These are phyloP conservation scores for Apiotrichum laibachii DNA, from an alignment of 1,284 basidiomycete genomes.

Conservation along the genomic window DNA sequence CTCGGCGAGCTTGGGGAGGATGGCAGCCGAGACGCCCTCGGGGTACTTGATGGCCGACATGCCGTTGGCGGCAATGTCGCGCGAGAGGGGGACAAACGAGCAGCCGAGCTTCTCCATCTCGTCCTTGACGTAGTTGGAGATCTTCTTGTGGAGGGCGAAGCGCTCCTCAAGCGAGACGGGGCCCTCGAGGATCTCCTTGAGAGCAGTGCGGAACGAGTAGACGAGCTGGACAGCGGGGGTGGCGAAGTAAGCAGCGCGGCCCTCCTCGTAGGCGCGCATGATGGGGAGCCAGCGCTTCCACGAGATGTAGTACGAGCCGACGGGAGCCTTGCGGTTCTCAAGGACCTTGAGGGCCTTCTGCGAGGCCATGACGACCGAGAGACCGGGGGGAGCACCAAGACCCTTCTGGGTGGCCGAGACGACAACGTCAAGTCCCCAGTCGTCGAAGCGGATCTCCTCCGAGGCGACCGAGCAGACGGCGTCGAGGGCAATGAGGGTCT, in stretches of 20 bases:
- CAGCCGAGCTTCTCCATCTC: slow-evolving; percentile 70
- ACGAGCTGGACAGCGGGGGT: slow-evolving; percentile 90
- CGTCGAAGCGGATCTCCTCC: slow-evolving; percentile 92
- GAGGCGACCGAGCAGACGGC: slow-evolving; percentile 94
- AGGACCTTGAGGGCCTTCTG: slow-evolving; percentile 75
- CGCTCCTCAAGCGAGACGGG: slow-evolving; percentile 71
- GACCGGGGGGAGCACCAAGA: slow-evolving; percentile 88
- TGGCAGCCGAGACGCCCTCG: slow-evolving; percentile 64
- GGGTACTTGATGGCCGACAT: slow-evolving; percentile 86
- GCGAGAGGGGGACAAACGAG: slow-evolving; percentile 62
- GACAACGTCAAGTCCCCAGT: slow-evolving; percentile 89
- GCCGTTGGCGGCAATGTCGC: slow-evolving; percentile 75
- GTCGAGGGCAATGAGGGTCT: slow-evolving; percentile 84
- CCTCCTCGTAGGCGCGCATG: slow-evolving; percentile 74
- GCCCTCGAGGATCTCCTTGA: slow-evolving; percentile 66
- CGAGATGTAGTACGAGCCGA: slow-evolving; percentile 79
- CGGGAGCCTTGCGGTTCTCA: slow-evolving; percentile 66
- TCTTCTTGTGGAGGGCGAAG: slow-evolving; percentile 72
- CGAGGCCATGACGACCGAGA: slow-evolving; percentile 81
- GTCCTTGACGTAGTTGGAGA: slow-evolving; percentile 70
- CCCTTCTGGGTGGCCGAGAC: slow-evolving; percentile 93
- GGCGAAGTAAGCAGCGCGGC: slow-evolving; percentile 74
- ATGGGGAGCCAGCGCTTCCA: slow-evolving; percentile 95
- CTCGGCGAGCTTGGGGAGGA: slow-evolving; percentile 61
- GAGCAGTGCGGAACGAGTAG: slow-evolving; percentile 80